Conservation (phyloP, 2,329 filamentous ascomycete species). For the Fusarium abutilonis region DNA sequence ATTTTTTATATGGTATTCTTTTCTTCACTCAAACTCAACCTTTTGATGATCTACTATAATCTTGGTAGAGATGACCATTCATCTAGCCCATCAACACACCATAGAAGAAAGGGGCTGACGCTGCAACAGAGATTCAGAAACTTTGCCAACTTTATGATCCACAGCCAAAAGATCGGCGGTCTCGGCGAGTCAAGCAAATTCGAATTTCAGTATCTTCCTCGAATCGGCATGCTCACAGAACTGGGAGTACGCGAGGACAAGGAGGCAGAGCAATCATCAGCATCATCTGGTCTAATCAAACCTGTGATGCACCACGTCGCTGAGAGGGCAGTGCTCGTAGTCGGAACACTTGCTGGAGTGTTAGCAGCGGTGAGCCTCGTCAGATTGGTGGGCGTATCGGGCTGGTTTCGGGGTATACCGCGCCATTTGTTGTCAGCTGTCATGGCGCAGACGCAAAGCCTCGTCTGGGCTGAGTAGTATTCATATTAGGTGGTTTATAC, state of each 20-base stretch:
- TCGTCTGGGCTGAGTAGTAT: conserved; percentile 20
- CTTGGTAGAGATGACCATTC: not conserved
- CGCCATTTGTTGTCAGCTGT: conserved; percentile 33
- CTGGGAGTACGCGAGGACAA: conserved; percentile 41
- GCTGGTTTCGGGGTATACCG: conserved; percentile 27
- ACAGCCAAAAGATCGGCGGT: conserved; percentile 69
- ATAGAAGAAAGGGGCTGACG: conserved; percentile 19
- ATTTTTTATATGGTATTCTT: not conserved
- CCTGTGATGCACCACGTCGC: conserved; percentile 10
- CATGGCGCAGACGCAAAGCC: conserved; percentile 38
- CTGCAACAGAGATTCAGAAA: conserved; percentile 43
- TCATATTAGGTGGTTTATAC: not conserved
- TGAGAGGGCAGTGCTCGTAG: conserved; percentile 38
- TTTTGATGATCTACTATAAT: not conserved
- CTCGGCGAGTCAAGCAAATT: conserved; percentile 72
- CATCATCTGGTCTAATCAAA: conserved; percentile 7
- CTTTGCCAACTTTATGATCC: conserved; percentile 60
- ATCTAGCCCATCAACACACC: not conserved
- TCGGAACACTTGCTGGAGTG: conserved; percentile 20
- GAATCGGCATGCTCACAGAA: conserved; percentile 50
- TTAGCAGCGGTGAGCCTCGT: conserved; percentile 31
- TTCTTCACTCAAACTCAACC: not conserved
- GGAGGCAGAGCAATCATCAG: not conserved
- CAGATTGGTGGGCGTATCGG: conserved; percentile 28
- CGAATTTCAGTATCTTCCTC: conserved; percentile 75